A percentile compares a stretch with the other conserved stretches of the same genome.
Conservation (phyloP, 805 yeast species). For the Starmerella bacillaris region DNA sequence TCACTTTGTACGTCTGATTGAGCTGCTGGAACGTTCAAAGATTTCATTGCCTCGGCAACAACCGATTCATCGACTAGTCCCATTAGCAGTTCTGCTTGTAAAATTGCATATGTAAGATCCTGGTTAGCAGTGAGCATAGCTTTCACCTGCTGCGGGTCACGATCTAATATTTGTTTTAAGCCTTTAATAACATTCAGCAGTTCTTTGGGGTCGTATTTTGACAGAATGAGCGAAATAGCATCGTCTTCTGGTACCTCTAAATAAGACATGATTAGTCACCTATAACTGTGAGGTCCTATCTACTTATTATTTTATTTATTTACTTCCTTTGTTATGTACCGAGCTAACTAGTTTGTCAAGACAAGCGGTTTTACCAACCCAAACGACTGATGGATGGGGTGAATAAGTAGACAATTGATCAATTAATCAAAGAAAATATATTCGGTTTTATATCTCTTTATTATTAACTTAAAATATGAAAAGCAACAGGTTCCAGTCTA, state of each 20-base stretch:
- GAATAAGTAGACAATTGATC: too few species aligned
- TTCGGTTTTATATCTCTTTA: too few species aligned
- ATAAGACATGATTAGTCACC: conserved; percentile 1
- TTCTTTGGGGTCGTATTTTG: conserved; percentile 32
- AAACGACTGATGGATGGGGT: too few species aligned
- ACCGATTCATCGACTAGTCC: conserved; percentile 22
- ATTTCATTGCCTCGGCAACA: conserved; percentile 14
- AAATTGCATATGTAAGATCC: conserved; percentile 57
- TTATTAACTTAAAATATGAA: too few species aligned
- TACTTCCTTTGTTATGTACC: too few species aligned
- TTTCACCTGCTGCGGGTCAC: conserved; percentile 42
- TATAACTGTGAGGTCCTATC: background rate
- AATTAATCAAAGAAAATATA: too few species aligned
- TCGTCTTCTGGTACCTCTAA: conserved; percentile 18
- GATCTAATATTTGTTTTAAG: conserved; percentile 38
- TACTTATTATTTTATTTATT: background rate
- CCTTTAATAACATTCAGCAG: conserved; percentile 35
- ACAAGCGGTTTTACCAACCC: too few species aligned
- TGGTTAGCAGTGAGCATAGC: conserved; percentile 48
- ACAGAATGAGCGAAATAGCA: conserved; percentile 32
- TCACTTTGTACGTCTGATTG: conserved; percentile 6
- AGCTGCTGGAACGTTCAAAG: conserved; percentile 1
- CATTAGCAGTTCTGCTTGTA: conserved; percentile 41
- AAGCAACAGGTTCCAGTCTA: too few species aligned
- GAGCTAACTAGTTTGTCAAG: too few species aligned